A percentile compares a stretch with the other conserved stretches of the same genome.
Evolutionary conservation across 2,329 filamentous ascomycete species (phyloP).

Genomic region (Epichloe baconii): DNA sequence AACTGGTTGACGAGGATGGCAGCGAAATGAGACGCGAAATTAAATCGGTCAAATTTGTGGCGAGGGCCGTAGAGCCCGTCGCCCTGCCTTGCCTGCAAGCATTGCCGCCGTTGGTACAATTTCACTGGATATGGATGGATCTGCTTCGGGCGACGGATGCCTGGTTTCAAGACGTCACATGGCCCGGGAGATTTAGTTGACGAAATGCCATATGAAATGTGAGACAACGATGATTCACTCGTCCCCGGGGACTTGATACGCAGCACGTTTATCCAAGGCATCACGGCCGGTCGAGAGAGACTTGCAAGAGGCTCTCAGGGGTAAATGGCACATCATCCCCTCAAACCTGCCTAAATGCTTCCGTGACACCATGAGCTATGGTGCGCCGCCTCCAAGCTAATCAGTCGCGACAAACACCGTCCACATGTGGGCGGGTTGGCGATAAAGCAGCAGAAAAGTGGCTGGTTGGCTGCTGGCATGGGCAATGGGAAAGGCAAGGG

Average conservation of each 20-base stretch:
- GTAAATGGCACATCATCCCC: neutral
- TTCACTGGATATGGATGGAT: neutral
- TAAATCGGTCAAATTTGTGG: conserved; percentile 2
- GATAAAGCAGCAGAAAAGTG: neutral
- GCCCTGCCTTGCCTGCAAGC: neutral
- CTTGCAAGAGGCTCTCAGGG: neutral
- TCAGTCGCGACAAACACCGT: too few species aligned
- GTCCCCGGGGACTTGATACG: neutral
- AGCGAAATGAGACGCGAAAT: conserved; percentile 10
- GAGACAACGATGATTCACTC: neutral
- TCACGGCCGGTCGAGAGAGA: neutral
- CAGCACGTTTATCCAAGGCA: neutral
- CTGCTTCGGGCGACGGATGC: neutral
- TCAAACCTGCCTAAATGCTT: neutral
- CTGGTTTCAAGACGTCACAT: conserved; percentile 1
- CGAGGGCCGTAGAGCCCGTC: neutral
- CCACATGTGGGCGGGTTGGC: neutral
- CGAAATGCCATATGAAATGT: neutral
- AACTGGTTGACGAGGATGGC: conserved; percentile 3
- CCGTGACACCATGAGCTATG: too few species aligned
- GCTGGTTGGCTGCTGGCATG: neutral
- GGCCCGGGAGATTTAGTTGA: neutral
- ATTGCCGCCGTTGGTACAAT: neutral
- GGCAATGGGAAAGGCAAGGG: too few species aligned
- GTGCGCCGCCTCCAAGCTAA: too few species aligned